phyloP scores from a whole-genome alignment of 192 early-diverging fungal genomes.

The Backusella sp. region DNA sequence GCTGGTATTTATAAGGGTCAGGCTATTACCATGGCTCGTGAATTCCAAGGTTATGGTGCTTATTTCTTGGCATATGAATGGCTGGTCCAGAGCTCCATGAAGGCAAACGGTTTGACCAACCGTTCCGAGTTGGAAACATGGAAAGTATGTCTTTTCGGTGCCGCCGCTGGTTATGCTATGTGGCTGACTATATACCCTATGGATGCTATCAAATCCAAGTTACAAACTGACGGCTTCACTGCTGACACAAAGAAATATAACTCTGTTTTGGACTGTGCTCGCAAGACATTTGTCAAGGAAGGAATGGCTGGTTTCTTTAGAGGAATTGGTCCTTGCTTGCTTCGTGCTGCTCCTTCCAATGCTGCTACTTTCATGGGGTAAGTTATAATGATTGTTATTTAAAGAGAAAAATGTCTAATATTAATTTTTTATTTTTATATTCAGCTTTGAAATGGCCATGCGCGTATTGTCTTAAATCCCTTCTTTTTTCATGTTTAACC shows the following conservation, averaged over 20 bases:
- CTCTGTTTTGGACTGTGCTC: constrained; percentile 75
- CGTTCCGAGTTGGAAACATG: constrained; percentile 70
- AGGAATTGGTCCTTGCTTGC: constrained; percentile 80
- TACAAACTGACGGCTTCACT: constrained; percentile 89
- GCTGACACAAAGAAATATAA: constrained; percentile 62
- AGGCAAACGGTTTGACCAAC: constrained; percentile 45
- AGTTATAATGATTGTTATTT: constrained; percentile 1
- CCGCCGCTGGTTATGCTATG: constrained; percentile 70
- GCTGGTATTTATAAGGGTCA: constrained; percentile 89
- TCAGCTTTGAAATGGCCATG: constrained; percentile 54
- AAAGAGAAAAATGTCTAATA: neutral
- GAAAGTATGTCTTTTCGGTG: constrained; percentile 81
- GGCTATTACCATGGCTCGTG: constrained; percentile 77
- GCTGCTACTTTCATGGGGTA: constrained; percentile 90
- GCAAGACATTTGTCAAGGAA: constrained; percentile 72
- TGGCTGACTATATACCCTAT: constrained; percentile 88
- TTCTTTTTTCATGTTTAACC: neutral
- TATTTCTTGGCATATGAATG: constrained; percentile 94
- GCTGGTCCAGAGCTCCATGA: constrained; percentile 77
- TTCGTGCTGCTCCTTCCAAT: constrained; percentile 92
- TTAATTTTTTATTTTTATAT: neutral
- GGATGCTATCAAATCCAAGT: constrained; percentile 91
- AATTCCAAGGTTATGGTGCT: constrained; percentile 90
- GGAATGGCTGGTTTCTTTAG: constrained; percentile 86
- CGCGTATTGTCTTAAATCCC: constrained; percentile 24